Conservation (phyloP, 2,329 filamentous ascomycete species). For the Stagonosporopsis tanaceti region DNA sequence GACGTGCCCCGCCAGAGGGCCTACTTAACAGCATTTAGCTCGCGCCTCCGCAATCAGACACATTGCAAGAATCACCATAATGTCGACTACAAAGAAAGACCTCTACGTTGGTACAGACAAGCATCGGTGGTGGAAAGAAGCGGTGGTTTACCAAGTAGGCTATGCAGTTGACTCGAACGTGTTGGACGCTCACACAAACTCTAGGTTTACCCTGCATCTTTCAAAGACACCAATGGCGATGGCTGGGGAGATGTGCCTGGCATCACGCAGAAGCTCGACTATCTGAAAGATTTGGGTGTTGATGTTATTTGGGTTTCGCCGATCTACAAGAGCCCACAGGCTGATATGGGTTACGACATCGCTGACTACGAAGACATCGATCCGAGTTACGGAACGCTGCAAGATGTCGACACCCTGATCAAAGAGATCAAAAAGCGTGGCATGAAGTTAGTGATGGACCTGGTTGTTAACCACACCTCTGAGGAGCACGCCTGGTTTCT, state of each 20-base stretch:
- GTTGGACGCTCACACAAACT: not conserved
- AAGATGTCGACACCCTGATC: conserved; percentile 51
- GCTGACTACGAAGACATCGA: conserved; percentile 52
- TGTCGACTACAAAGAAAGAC: conserved; percentile 24
- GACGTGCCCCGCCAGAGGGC: conserved; percentile 8
- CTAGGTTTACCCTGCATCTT: conserved; percentile 66
- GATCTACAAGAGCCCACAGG: conserved; percentile 58
- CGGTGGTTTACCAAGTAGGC: conserved; percentile 62
- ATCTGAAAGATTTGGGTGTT: conserved; percentile 59
- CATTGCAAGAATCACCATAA: not conserved
- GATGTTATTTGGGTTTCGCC: conserved; percentile 49
- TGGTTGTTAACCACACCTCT: conserved; percentile 54
- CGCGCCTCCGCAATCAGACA: not conserved
- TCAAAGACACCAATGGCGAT: conserved; percentile 65
- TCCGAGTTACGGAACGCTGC: conserved; percentile 49
- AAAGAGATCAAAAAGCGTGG: conserved; percentile 45
- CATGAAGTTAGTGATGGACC: conserved; percentile 52
- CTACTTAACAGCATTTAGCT: conserved; percentile 7
- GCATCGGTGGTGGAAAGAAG: conserved; percentile 67
- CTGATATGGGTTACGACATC: conserved; percentile 54
- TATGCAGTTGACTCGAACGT: not conserved
- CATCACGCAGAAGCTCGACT: conserved; percentile 64
- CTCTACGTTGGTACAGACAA: conserved; percentile 45
- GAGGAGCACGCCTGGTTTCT: conserved; percentile 64
- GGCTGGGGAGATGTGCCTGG: conserved; percentile 65